Evolutionary conservation across 352 stramenopile genomes (phyloP).

Genomic region (Halophytophthora batemanensis): DNA sequence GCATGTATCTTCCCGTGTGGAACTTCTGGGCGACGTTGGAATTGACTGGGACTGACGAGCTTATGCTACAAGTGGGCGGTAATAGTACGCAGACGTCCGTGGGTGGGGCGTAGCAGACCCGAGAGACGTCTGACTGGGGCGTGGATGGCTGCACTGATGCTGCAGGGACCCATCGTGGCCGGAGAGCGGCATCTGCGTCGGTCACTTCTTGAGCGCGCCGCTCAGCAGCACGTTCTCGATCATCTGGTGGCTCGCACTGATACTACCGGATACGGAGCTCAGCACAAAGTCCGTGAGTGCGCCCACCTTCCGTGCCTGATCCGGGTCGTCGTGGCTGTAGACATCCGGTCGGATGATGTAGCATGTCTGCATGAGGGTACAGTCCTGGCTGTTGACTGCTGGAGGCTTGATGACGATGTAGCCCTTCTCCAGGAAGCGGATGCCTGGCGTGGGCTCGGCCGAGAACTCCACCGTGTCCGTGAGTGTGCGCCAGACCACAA

Average conservation of each 20-base stretch:
- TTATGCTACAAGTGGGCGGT: neutral
- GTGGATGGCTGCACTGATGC: neutral
- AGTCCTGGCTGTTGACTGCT: slow-evolving; percentile 18
- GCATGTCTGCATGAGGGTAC: slow-evolving; percentile 37
- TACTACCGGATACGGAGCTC: slow-evolving; percentile 33
- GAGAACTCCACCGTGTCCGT: slow-evolving; percentile 39
- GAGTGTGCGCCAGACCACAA: slow-evolving; percentile 38
- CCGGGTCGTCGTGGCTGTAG: slow-evolving; percentile 21
- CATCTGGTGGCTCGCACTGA: slow-evolving; percentile 47
- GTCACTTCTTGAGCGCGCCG: slow-evolving; percentile 27
- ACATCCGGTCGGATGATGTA: slow-evolving; percentile 39
- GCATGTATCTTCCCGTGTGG: too few species aligned
- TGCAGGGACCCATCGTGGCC: too few species aligned
- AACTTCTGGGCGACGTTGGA: too few species aligned
- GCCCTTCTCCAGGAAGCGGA: slow-evolving; percentile 36
- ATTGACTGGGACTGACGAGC: neutral
- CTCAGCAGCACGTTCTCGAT: slow-evolving; percentile 49
- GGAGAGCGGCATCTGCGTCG: too few species aligned
- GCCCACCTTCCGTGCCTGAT: slow-evolving; percentile 33
- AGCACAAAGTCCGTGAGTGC: slow-evolving; percentile 51
- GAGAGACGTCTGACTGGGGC: neutral
- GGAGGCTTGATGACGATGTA: slow-evolving; percentile 42
- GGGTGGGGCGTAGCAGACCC: neutral
- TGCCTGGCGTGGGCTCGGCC: slow-evolving; percentile 23
- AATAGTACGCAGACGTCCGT: neutral